Evolutionary conservation across 768 basidiomycete genomes (phyloP), one percentile per base, ranked within the genome.

Genomic region (Mycena latifolia): DNA sequence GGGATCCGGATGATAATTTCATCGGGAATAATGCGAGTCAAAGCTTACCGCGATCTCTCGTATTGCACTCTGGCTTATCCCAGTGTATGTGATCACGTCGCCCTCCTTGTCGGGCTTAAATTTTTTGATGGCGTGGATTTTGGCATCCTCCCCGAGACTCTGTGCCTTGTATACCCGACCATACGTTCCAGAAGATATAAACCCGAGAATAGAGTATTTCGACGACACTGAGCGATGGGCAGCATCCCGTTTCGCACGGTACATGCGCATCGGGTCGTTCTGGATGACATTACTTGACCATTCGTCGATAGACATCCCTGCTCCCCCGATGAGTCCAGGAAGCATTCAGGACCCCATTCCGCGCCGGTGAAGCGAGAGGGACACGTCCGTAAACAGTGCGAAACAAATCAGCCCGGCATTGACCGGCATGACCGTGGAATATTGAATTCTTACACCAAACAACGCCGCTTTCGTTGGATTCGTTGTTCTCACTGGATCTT

Each of bases 21-120:
- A 47, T 33, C 28, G 46, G 45, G 33, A 22, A 39, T 33, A 25
- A 39, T 14, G n/a, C 39, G 59, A 41, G 9, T 65, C 45, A 24
- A 82, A n/a, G n/a, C 92, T 71, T 69, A 96, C 96, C 58, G 96
- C 94, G 69, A 99, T 99, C 78, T 99, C 98, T 64, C 98, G 85
- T 71, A 95, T 94, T 5, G 97, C 98, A 78, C 95, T 97, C 80
- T 99, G 98, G 76, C 94, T 96, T 72, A 99, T 95, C 2, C 97
- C 98, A 12, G 97, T 98, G 77, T 99, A 99, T 0, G 95, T 95
- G 55, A 92, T 81, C 1, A 96, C 90, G 74, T 99, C 98, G 24
- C 97, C 97, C 80, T 99, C 98, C 78, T 99, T 99, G 85, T 99
- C 98, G 0, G 97, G 98, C 75, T 99, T 99, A 84, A 99, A 99